Percentiles rank a stretch among this genome's conserved stretches.
phyloP scores from a whole-genome alignment of 2,329 filamentous ascomycete species.

The Didymella segeticola region DNA sequence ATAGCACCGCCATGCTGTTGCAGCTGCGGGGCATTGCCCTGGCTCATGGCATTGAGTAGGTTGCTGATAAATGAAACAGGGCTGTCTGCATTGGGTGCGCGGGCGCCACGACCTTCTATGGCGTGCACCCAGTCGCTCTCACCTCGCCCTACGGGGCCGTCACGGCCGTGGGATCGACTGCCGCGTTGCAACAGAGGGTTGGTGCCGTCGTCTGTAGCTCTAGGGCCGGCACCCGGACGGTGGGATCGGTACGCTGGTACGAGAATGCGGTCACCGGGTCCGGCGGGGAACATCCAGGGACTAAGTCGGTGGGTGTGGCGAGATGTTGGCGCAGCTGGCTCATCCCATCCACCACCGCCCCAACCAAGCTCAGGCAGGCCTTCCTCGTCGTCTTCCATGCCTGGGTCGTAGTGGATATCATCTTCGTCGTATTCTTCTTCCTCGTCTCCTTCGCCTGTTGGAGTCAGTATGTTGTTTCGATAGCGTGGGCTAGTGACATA shows the following conservation, averaged over 20 bases:
- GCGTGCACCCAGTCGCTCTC: constrained; percentile 62
- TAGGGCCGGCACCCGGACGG: constrained; percentile 60
- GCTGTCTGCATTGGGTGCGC: constrained; percentile 54
- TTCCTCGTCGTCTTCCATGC: constrained; percentile 56
- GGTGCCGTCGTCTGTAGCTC: constrained; percentile 76
- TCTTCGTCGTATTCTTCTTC: constrained; percentile 72
- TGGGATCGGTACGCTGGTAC: constrained; percentile 59
- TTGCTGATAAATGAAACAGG: constrained; percentile 65
- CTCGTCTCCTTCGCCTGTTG: constrained; percentile 52
- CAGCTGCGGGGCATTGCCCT: constrained; percentile 43
- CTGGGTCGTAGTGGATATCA: constrained; percentile 65
- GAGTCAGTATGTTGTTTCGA: constrained; percentile 40
- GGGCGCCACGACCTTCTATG: constrained; percentile 56
- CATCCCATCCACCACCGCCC: constrained; percentile 60
- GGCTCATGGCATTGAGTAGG: constrained; percentile 62
- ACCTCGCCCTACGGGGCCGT: constrained; percentile 45
- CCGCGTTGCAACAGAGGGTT: constrained; percentile 84
- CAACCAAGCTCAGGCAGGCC: constrained; percentile 53
- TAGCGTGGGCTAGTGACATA: constrained; percentile 50
- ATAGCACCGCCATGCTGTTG: constrained; percentile 54
- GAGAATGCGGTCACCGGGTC: constrained; percentile 54
- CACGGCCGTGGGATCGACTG: constrained; percentile 43
- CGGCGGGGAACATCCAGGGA: constrained; percentile 64
- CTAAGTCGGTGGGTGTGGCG: constrained; percentile 61
- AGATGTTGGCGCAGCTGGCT: constrained; percentile 52